phyloP scores from a whole-genome alignment of 495 filamentous ascomycete species.

The Trichoderma gamsii region DNA sequence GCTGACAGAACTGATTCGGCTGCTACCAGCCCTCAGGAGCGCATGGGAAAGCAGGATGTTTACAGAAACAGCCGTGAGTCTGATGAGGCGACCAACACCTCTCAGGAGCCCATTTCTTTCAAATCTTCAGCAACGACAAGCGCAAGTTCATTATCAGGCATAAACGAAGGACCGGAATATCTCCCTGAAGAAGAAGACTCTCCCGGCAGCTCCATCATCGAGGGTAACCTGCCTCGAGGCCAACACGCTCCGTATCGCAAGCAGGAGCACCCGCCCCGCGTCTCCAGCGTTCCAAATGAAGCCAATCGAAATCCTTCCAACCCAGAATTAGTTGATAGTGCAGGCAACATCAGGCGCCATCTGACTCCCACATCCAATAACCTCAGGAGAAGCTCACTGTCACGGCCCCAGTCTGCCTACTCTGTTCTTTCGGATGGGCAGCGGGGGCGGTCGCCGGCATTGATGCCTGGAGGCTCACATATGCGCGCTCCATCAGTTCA shows the following conservation, averaged over 20 bases:
- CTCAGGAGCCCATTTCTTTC: slow-evolving; percentile 37
- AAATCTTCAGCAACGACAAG: slow-evolving; percentile 44
- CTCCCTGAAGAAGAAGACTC: slow-evolving; percentile 28
- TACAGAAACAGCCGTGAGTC: slow-evolving; percentile 45
- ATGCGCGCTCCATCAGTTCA: slow-evolving; percentile 55
- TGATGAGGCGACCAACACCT: slow-evolving; percentile 35
- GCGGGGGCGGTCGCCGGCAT: slow-evolving; percentile 55
- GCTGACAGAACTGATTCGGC: not conserved
- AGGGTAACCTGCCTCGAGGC: slow-evolving; percentile 29
- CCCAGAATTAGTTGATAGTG: slow-evolving; percentile 39
- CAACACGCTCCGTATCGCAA: slow-evolving; percentile 54
- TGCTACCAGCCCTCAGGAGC: slow-evolving; percentile 6
- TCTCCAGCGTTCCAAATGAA: slow-evolving; percentile 33
- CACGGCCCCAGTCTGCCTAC: slow-evolving; percentile 65
- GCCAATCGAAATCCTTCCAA: slow-evolving; percentile 39
- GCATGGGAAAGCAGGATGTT: slow-evolving; percentile 27
- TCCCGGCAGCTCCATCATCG: slow-evolving; percentile 36
- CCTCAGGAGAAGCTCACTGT: slow-evolving; percentile 46
- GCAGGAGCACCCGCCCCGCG: slow-evolving; percentile 36
- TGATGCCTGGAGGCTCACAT: slow-evolving; percentile 39
- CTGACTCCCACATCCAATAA: slow-evolving; percentile 49
- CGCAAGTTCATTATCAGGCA: slow-evolving; percentile 44
- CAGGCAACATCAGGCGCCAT: slow-evolving; percentile 47
- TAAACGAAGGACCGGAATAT: slow-evolving; percentile 37
- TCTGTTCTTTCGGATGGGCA: slow-evolving; percentile 62